Base-by-base conservation (phyloP, 1,284 basidiomycete species). In the Cryptococcus wingfieldii region DNA sequence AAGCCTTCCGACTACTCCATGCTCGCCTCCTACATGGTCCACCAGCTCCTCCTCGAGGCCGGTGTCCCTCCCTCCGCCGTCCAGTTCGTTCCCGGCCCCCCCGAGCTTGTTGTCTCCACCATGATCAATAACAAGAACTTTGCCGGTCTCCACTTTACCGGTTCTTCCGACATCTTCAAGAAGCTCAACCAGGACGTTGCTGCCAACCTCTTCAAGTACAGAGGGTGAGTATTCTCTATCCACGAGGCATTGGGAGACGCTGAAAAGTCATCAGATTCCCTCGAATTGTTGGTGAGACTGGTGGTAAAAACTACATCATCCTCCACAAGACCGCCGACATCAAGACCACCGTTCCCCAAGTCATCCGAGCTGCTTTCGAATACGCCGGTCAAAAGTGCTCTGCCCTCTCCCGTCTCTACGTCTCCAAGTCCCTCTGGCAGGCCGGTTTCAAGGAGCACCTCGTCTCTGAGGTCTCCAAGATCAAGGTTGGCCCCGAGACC, bases 321-420 rank as follows among this genome's bases (percentile, higher is more conserved):
- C 81, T 97, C 50, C 95, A 98, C 78, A 81, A 84, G 53, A 87
- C 86, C 14, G 94, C 94, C 50, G 89, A 96, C 67, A 79, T 95
- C 56, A 83, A 82, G 72, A 90, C 92, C 61, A 90, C 93, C 34
- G 95, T 91, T 51, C 72, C 89, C 51, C 95, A 98, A 80, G 85
- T 83, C 53, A 84, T 98, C 65, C 84, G 95, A 57, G 90, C 83
- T 23, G 94, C 87, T 0, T 98, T 97, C 77, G 95, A 99, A 79
- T 99, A 98, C 78, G 92, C 94, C 79, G 94, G 91, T 50, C 96
- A 98, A 75, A 98, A 99, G 79, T 99, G 95, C 78, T 95, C 91
- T 34, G 95, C 96, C 0, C 83, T 96, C 27, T 94, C 92, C 5
- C 83, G 95, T 49, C 75, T 90, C 42, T 99, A 98, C 77, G 90